These are phyloP conservation scores for Alternaria sp. DNA, from an alignment of 2,329 filamentous ascomycete species.

Conservation along the genomic window DNA sequence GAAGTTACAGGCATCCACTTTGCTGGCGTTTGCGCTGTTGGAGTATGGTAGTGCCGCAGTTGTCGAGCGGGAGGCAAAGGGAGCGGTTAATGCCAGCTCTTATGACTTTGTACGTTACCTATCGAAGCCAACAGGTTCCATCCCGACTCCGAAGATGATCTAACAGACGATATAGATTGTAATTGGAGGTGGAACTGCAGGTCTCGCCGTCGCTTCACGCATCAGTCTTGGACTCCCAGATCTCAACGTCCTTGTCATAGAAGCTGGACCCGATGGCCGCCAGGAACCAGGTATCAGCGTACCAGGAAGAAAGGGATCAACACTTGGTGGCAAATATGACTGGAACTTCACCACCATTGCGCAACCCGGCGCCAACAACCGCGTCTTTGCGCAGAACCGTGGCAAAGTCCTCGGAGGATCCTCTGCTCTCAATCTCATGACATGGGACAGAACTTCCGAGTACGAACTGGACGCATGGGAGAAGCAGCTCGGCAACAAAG, in stretches of 20 bases:
- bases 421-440: constrained; percentile 53
- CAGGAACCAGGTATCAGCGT: constrained; percentile 35
- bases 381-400: constrained; percentile 51
- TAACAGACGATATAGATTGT: constrained; percentile 16
- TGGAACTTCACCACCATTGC: constrained; percentile 55
- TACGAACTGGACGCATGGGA: constrained; percentile 44
- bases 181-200: constrained; percentile 36
- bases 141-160: background rate
- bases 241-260: constrained; percentile 30
- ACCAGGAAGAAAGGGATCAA: constrained; percentile 37
- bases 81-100: background rate
- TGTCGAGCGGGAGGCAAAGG: background rate
- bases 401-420: constrained; percentile 59
- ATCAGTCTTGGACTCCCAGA: constrained; percentile 42
- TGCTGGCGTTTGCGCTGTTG: constrained; percentile 7
- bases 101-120: constrained; percentile 10
- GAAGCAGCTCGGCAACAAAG: constrained; percentile 34
- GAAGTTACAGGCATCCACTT: constrained; percentile 4
- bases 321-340: constrained; percentile 34
- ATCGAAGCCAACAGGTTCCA: background rate
- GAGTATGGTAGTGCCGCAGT: constrained; percentile 5
- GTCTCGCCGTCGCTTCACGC: constrained; percentile 38
- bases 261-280: constrained; percentile 38
- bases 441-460: constrained; percentile 39
- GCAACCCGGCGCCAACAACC: constrained; percentile 50